Evolutionary conservation across 2,329 filamentous ascomycete genomes (phyloP), one percentile per base, ranked within the genome.

Genomic region (Botryosphaeria dothidea): DNA sequence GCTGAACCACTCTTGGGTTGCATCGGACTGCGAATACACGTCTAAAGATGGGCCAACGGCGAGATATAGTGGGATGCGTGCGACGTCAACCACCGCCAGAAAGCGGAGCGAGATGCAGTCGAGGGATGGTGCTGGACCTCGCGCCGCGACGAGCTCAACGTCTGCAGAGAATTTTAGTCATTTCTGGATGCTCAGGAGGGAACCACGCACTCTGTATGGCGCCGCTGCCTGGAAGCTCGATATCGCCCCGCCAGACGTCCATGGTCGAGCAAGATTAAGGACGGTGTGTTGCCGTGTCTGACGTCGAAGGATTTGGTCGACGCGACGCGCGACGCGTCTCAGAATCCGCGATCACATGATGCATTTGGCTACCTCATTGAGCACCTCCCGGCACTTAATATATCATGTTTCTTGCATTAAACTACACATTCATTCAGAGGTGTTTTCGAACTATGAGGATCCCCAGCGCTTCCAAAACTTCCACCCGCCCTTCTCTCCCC

Each of bases 1-100:
- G 62, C 75, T 70, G 65, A 82, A 81, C 79, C 79, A 82, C 52
- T 68, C 65, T 66, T 79, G 71, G 0, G 79, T 78, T 2, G 69
- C 69, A 29, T 70, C 46, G 6, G 67, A 70, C 1, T 69, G 68
- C 1, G 79, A 80, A 68, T 71, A 78, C 1, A 82, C 78, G 61
- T 78, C 71, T 7, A 77, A 67, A 36, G 72, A 75, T 2, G 76
- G 73, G 1, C 79, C 78, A 25, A 72, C 69, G 29, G 76, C 71
- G 3, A 82, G 71, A 38, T 78, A 76, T 5, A 82, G 64, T 0
- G 80, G 80, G 27, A 82, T 75, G 4, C 69, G 73, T 1, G 73
- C 68, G 4, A 74, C 75, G 17, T 80, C 75, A 38, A 82, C 80
- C 27, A 76, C 69, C 5, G 77, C 72, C 4, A 80, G 72, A 66